Base-by-base conservation (phyloP, 305 asterid species). In the Fraxinus baroniana region DNA sequence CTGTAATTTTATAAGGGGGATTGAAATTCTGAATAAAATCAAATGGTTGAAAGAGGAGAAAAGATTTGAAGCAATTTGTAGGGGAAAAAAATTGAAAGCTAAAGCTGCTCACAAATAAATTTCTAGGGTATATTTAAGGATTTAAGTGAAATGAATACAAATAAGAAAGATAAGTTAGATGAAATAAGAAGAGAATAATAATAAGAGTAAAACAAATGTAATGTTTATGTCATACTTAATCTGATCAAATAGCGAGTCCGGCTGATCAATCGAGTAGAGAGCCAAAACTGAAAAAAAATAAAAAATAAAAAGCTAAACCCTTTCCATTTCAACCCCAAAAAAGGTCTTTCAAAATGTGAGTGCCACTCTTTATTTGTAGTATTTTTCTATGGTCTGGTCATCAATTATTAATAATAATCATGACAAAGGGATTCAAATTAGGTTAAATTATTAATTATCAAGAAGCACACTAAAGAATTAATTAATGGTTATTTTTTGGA, bases 401-500 rank as follows among this genome's bases (percentile, higher is more conserved):
- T 79, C 81, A 82, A 79, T 74, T 57, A 84, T 84, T 77, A 60
- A 0, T 5, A 6, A 20, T 20, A 20, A 60, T 60, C 28, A 60
- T 20, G 70, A 20, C 22, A 60, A 60, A 20, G 10, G 26, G 70
- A 60, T 60, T 60, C 12, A 60, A 60, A 60, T 7, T 60, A 7
- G 70, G 70, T 60, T 60, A 60, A 60, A 60, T 60, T 18, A 20
- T 57, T 57, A 5, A 57, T 60, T 78, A 71, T 62, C 22, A 33
- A 60, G 55, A 77, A 52, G 64, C 15, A 52, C 44, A 49, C 71
- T 77, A 81, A 37, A 24, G 76, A 79, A 60, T 81, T 36, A 41
- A 76, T 46, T 46, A 71, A 74, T 18, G 66, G 74, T 15, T 37
- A 77, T 83, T 81, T 83, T 82, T 86, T 84, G 72, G 85, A 82